phyloP scores from a whole-genome alignment of 306 rosid genomes.

The Quercus rubra region DNA sequence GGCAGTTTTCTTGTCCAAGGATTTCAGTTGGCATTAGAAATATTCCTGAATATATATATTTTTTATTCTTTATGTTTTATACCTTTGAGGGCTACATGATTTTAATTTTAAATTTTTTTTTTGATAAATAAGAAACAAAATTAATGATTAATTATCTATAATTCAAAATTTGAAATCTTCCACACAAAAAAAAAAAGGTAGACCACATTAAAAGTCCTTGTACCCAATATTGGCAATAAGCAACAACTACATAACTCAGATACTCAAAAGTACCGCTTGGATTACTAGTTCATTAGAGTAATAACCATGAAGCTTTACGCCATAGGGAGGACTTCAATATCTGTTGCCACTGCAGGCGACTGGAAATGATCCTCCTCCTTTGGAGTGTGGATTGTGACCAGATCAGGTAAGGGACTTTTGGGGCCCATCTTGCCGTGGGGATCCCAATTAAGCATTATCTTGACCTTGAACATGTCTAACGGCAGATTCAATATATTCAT shows the following conservation, averaged over 20 bases:
- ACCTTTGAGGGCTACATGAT: too few relatives aligned
- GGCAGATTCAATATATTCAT: conserved; percentile 86
- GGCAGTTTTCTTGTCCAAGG: too few relatives aligned
- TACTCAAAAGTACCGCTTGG: background rate
- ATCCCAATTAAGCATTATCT: conserved; percentile 80
- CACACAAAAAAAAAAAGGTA: background rate
- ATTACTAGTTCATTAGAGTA: background rate
- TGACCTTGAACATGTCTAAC: conserved; percentile 91
- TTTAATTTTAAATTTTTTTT: too few relatives aligned
- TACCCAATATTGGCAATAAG: conserved; percentile 3
- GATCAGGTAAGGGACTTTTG: conserved; percentile 60
- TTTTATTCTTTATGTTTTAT: too few relatives aligned
- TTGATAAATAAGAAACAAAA: background rate
- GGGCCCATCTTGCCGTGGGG: conserved; percentile 79
- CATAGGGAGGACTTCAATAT: conserved; percentile 47
- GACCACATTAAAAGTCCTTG: background rate
- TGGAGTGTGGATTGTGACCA: conserved; percentile 74
- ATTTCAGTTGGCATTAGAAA: too few relatives aligned
- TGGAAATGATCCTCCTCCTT: conserved; percentile 60
- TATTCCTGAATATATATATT: too few relatives aligned
- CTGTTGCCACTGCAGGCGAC: conserved; percentile 29
- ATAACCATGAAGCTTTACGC: conserved; percentile 24
- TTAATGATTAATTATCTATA: background rate
- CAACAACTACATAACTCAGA: conserved; percentile 12
- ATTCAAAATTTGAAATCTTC: conserved; percentile 1